Evolutionary conservation across 148 eudicot species (phyloP), one percentile per base, ranked within the genome.

Genomic region (Nepenthes gracilis): DNA sequence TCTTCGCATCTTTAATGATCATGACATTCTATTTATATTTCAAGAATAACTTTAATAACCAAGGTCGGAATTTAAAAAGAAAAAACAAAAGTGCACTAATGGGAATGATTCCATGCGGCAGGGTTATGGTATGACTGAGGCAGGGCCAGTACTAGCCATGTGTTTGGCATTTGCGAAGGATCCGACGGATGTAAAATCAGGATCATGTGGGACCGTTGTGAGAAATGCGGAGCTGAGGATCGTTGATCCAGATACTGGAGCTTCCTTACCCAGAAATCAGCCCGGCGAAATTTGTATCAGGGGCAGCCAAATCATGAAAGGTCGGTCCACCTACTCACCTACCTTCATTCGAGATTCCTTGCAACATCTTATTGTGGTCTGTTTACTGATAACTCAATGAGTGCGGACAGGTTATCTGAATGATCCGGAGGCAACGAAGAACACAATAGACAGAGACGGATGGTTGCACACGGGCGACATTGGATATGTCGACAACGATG

Each of bases 91-190:
- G 23, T 23, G 23, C 23, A 23, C 23, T 23, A 23, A 23, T 23
- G 23, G 23, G 23, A 23, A 23, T 23, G 23, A 23, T 23, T 23
- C 23, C 23, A 23, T 23, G 23, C 11, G 12, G 43, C 59, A 90
- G 97, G 97, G 97, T 0, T 90, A 90, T 59, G 97, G 97, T 33
- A 90, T 90, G 97, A 90, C 97, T 0, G 97, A 90, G 64, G 97
- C 97, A 2, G 97, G 97, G 15, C 97, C 97, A 5, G 97, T 90
- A 43, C 38, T 90, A 51, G 80, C 91, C 2, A 90, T 90, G 95
- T 78, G 83, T 43, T 72, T 88, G n/a, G 77, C 82, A 12, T 90
- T 90, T 57, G 97, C 97, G 7, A 87, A 83, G 69, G 79, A 84
- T 55, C 89, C 97, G 0, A 68, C 75, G 57, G 78, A 80, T 3